Percentiles rank a stretch among this genome's conserved stretches.
phyloP scores from a whole-genome alignment of 2,329 filamentous ascomycete genomes.

The Grosmannia serpens region DNA sequence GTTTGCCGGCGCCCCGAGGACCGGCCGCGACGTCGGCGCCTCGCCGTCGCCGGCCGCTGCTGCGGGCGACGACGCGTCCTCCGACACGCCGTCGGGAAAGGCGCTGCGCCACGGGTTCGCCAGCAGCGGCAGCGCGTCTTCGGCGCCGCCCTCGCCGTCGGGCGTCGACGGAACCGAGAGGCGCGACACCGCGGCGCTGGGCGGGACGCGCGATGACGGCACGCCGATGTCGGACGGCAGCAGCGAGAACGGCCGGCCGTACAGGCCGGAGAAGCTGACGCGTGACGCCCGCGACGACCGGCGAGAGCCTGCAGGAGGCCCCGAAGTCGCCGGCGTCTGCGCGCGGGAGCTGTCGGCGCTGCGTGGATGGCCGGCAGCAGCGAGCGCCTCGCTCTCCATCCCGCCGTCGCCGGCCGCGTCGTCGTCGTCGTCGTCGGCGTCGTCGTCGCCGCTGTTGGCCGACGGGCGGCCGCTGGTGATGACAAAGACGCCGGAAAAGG shows the following conservation, averaged over 20 bases:
- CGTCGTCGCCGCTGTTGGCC: conserved; percentile 45
- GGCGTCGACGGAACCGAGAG: conserved; percentile 19
- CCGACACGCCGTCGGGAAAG: not conserved
- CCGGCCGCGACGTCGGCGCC: not conserved
- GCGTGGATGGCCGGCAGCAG: not conserved
- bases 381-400: conserved; percentile 41
- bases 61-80: not conserved
- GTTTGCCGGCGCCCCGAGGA: conserved; percentile 10
- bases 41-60: not conserved
- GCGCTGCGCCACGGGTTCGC: conserved; percentile 28
- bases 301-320: conserved; percentile 1
- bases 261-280: conserved; percentile 29
- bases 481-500: conserved; percentile 93
- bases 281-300: conserved; percentile 35
- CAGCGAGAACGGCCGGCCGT: conserved; percentile 24
- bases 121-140: conserved; percentile 25
- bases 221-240: conserved; percentile 21
- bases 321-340: not conserved
- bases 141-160: conserved; percentile 1
- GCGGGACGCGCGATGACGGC: conserved; percentile 23
- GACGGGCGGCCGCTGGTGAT: conserved; percentile 74
- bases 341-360: not conserved
- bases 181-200: conserved; percentile 7
- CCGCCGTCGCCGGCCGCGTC: conserved; percentile 39
- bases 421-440: conserved; percentile 33